These are phyloP conservation scores for Podaxis carcinomalis DNA, from an alignment of 768 basidiomycete genomes.

Conservation along the genomic window DNA sequence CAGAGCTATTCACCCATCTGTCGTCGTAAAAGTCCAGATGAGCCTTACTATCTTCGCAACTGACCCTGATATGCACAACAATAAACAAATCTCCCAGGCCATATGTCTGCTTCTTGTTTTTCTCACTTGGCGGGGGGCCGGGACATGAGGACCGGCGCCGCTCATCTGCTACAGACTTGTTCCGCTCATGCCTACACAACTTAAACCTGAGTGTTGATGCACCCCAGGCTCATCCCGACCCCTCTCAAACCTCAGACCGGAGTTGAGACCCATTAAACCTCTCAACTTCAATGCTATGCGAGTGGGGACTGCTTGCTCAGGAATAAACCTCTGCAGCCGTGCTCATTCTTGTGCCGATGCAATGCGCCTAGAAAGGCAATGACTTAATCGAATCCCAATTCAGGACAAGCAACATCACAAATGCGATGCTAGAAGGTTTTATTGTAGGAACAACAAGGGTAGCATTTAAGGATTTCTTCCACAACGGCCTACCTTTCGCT, in stretches of 20 bases:
- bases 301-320: neutral
- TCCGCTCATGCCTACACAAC: neutral
- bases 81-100: neutral
- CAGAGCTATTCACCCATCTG: neutral
- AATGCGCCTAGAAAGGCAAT: neutral
- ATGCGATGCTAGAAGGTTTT: neutral
- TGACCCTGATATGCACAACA: neutral
- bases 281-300: too few relatives aligned
- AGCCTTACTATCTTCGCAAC: too few relatives aligned
- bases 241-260: neutral
- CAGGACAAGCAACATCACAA: neutral
- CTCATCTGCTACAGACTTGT: neutral
- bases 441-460: neutral
- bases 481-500: neutral
- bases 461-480: neutral
- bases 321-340: neutral
- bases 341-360: neutral
- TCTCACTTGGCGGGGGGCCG: neutral
- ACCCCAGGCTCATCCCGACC: neutral
- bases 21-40: neutral
- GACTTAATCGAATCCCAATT: neutral
- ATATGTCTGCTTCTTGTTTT: neutral
- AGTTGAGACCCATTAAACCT: neutral
- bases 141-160: neutral
- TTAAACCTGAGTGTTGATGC: neutral